These are phyloP conservation scores for Trapa bicornis DNA, from an alignment of 345 rosid species.

Conservation along the genomic window DNA sequence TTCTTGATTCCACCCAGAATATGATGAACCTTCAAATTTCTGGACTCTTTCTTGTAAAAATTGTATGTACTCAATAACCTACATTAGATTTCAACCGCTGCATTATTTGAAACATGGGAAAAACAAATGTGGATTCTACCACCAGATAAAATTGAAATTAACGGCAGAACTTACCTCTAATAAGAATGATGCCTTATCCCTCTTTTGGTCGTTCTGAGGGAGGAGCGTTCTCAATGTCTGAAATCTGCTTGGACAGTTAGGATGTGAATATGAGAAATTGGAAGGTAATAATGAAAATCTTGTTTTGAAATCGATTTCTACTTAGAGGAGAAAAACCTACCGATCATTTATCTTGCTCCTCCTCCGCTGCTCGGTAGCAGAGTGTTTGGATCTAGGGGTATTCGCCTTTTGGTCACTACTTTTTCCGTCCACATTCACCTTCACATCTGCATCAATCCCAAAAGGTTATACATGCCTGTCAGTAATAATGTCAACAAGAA, in stretches of 20 bases:
- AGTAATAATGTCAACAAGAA: neutral
- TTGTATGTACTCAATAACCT: conserved; percentile 93
- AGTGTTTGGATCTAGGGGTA: conserved; percentile 95
- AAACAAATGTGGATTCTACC: neutral
- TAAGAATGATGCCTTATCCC: conserved; percentile 92
- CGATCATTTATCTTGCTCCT: conserved; percentile 97
- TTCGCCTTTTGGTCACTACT: conserved; percentile 64
- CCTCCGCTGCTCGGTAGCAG: conserved; percentile 94
- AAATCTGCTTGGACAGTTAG: conserved; percentile 42
- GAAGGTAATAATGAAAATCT: neutral
- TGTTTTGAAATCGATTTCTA: neutral
- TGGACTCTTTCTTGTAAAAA: conserved; percentile 76
- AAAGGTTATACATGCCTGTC: neutral
- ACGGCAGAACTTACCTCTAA: conserved; percentile 49
- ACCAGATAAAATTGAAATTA: neutral
- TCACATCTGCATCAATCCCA: conserved; percentile 35
- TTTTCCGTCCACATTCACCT: conserved; percentile 53
- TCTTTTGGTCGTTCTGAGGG: conserved; percentile 86
- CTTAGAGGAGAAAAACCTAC: conserved; percentile 17
- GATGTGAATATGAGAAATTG: neutral
- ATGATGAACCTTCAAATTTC: conserved; percentile 47
- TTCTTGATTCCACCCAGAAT: conserved; percentile 66
- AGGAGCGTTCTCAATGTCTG: conserved; percentile 78
- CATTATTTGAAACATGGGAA: neutral
- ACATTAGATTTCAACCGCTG: conserved; percentile 4